Evolutionary conservation across 2,329 filamentous ascomycete species (phyloP).

Genomic region (Dactylellina drechsleri): DNA sequence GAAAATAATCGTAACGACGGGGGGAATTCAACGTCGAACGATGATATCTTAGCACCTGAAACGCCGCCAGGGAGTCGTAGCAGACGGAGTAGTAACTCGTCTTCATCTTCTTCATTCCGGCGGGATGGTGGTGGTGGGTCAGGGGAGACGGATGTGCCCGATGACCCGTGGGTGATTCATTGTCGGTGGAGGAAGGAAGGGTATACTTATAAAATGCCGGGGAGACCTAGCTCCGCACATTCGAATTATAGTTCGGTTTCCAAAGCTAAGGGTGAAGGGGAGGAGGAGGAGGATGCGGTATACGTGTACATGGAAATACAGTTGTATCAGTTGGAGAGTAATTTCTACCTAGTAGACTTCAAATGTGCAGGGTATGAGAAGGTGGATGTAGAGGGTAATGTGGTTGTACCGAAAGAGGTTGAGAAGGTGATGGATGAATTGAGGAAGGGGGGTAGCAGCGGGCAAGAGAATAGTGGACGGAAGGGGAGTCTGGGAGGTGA

Average conservation of each 20-base stretch:
- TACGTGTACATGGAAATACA: constrained; percentile 96
- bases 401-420: constrained; percentile 56
- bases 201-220: constrained; percentile 57
- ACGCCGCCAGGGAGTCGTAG: constrained; percentile 52
- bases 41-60: constrained; percentile 70
- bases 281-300: constrained; percentile 72
- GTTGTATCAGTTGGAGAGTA: constrained; percentile 90
- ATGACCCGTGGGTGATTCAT: constrained; percentile 58
- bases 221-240: constrained; percentile 59
- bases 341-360: constrained; percentile 96
- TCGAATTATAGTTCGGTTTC: constrained; percentile 58
- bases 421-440: constrained; percentile 45
- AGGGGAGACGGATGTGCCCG: constrained; percentile 58
- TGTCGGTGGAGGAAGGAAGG: constrained; percentile 59
- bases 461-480: constrained; percentile 32
- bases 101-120: constrained; percentile 58
- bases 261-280: constrained; percentile 59
- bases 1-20: constrained; percentile 61
- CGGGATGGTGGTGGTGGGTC: constrained; percentile 62
- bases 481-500: constrained; percentile 22
- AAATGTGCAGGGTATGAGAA: constrained; percentile 97
- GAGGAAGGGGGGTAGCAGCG: constrained; percentile 32
- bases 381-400: constrained; percentile 67
- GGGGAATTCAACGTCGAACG: constrained; percentile 64
- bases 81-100: constrained; percentile 51